Evolutionary conservation across 169 alveolate genomes (phyloP).

Genomic region (Ophryocystis elektroscirrha): DNA sequence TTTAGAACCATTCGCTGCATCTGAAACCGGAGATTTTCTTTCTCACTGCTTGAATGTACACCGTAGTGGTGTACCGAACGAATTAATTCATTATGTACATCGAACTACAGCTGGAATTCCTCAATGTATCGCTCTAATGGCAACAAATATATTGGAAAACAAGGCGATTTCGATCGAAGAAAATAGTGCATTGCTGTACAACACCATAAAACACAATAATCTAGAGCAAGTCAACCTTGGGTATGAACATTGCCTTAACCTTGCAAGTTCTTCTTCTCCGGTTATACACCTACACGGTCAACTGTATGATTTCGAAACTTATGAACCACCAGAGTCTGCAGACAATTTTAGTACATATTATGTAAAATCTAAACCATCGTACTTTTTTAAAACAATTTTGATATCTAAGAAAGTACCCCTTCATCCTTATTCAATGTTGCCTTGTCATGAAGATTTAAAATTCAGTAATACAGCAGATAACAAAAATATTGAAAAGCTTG

Average conservation of each 20-base stretch:
- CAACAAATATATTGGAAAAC: constrained; percentile 9
- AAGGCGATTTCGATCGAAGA: constrained; percentile 2
- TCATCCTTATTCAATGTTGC: too few species aligned
- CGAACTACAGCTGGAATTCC: constrained; percentile 33
- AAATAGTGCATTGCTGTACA: background rate
- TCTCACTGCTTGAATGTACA: constrained; percentile 20
- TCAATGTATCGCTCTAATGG: constrained; percentile 8
- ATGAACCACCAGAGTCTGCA: background rate
- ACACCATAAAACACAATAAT: background rate
- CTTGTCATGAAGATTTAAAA: too few species aligned
- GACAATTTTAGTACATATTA: background rate
- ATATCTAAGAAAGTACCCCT: too few species aligned
- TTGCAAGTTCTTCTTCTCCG: background rate
- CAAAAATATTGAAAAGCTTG: too few species aligned
- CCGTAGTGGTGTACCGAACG: constrained; percentile 17
- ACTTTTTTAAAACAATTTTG: too few species aligned
- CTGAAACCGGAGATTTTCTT: constrained; percentile 29
- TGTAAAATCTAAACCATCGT: too few species aligned
- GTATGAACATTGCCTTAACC: background rate
- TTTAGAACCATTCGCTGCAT: constrained; percentile 10
- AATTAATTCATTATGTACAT: constrained; percentile 32
- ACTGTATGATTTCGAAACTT: background rate
- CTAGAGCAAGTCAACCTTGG: background rate
- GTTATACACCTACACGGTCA: background rate
- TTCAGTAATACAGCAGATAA: too few species aligned